Percentiles rank a stretch among this genome's conserved stretches.
Conservation (phyloP, 305 asterid genomes). For the Solanum hybrid region DNA sequence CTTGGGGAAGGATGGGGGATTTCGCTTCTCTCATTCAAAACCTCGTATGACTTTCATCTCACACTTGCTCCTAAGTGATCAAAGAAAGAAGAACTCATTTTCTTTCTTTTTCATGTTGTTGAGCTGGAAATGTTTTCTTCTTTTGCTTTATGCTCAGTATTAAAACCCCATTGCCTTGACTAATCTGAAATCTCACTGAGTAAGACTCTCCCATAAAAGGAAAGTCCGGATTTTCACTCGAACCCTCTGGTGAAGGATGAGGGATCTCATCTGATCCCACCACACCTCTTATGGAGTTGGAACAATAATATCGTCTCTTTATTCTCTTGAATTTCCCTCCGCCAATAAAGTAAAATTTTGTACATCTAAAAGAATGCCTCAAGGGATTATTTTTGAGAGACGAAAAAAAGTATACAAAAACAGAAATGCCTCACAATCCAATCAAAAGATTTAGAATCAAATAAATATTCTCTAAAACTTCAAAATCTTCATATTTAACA, state of each 20-base stretch:
- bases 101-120: not conserved
- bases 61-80: not conserved
- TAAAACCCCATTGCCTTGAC: not conserved
- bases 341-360: not conserved
- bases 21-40: not conserved
- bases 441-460: not conserved
- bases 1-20: not conserved
- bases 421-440: not conserved
- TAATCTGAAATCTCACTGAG: not conserved
- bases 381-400: not conserved
- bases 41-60: not conserved
- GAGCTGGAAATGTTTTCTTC: not conserved
- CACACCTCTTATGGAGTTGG: not conserved
- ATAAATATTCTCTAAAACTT: not conserved
- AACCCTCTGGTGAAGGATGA: not conserved
- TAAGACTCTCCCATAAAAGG: not conserved
- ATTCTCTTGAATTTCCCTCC: not conserved
- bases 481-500: not conserved
- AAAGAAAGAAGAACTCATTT: not conserved
- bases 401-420: not conserved
- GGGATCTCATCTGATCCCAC: not conserved
- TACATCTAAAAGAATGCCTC: not conserved
- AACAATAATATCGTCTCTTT: not conserved
- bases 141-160: not conserved
- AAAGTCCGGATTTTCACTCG: not conserved